phyloP scores from a whole-genome alignment of 2,329 filamentous ascomycete genomes.

The Magnaporthiopsis incrustans region DNA sequence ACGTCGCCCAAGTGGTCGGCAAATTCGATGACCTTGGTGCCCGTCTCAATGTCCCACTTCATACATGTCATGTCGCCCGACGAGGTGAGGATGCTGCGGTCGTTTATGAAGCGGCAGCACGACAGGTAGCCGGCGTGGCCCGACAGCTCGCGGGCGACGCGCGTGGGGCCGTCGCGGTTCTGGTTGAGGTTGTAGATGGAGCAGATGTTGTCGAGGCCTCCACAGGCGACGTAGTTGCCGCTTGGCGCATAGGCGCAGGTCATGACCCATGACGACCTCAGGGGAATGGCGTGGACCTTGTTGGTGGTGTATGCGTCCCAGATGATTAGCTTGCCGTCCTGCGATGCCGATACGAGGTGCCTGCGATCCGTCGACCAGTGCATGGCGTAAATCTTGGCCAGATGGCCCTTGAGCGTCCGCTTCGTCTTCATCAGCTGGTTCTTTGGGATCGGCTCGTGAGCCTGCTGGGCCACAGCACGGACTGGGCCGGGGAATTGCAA shows the following conservation, averaged over 20 bases:
- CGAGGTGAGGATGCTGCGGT: slow-evolving; percentile 93
- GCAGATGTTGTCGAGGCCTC: slow-evolving; percentile 98
- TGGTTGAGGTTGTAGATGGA: slow-evolving; percentile 99
- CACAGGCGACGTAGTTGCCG: slow-evolving; percentile 96
- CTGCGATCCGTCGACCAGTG: slow-evolving; percentile 98
- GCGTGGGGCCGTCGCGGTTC: slow-evolving; percentile 87
- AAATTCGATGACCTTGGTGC: slow-evolving; percentile 94
- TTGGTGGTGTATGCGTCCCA: slow-evolving; percentile 99
- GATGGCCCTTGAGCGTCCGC: slow-evolving; percentile 91
- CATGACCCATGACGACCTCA: slow-evolving; percentile 99
- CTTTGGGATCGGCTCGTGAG: slow-evolving; percentile 84
- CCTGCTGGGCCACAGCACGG: slow-evolving; percentile 83
- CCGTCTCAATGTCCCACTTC: slow-evolving; percentile 99
- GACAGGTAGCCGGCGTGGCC: slow-evolving; percentile 96
- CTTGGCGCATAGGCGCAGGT: slow-evolving; percentile 98
- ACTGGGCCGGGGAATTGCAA: slow-evolving; percentile 46
- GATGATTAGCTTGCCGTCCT: slow-evolving; percentile 98
- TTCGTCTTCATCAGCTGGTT: slow-evolving; percentile 95
- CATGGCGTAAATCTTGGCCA: slow-evolving; percentile 99
- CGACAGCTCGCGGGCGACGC: slow-evolving; percentile 89
- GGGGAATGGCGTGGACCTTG: slow-evolving; percentile 96
- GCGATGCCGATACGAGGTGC: slow-evolving; percentile 94
- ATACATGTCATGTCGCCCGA: slow-evolving; percentile 99
- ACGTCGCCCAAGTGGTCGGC: slow-evolving; percentile 97
- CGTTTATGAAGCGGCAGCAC: slow-evolving; percentile 98